Percentiles rank a stretch among this genome's conserved stretches.
Evolutionary conservation across 2,329 filamentous ascomycete species (phyloP).

Genomic region (Pseudogymnoascus sp.): DNA sequence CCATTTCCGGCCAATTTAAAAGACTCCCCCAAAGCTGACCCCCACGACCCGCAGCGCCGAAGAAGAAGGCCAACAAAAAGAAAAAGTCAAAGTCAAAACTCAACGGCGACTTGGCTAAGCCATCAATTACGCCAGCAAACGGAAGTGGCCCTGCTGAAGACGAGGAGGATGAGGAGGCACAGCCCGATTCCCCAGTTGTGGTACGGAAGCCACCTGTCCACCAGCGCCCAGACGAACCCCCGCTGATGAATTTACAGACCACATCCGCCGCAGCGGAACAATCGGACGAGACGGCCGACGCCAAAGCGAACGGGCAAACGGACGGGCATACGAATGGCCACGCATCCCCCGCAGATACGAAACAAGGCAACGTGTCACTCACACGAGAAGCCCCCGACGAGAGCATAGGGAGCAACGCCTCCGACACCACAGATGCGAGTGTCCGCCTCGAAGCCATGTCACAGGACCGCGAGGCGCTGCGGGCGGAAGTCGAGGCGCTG

Average conservation of each 20-base stretch:
- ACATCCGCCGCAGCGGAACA: conserved; percentile 23
- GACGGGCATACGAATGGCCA: conserved; percentile 8
- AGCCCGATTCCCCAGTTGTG: conserved; percentile 31
- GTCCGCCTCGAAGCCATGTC: conserved; percentile 59
- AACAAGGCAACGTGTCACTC: background rate
- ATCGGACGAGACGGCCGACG: background rate
- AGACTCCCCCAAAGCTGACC: conserved; percentile 23
- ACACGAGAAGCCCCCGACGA: conserved; percentile 13
- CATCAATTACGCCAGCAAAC: conserved; percentile 29
- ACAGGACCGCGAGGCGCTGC: conserved; percentile 71
- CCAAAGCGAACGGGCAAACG: conserved; percentile 27
- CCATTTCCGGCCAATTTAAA: background rate
- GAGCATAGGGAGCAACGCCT: conserved; percentile 18
- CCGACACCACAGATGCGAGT: conserved; percentile 27
- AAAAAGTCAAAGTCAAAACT: conserved; percentile 38
- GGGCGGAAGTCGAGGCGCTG: conserved; percentile 74
- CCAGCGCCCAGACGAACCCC: conserved; percentile 22
- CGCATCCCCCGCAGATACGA: background rate
- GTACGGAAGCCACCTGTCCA: conserved; percentile 34
- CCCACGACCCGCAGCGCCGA: conserved; percentile 38
- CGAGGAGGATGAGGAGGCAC: conserved; percentile 36
- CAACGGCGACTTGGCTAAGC: conserved; percentile 32
- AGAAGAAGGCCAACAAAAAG: conserved; percentile 55
- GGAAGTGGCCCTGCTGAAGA: conserved; percentile 35
- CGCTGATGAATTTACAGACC: conserved; percentile 17